phyloP scores from a whole-genome alignment of 2,329 filamentous ascomycete genomes.

The Daldinia sp. region DNA sequence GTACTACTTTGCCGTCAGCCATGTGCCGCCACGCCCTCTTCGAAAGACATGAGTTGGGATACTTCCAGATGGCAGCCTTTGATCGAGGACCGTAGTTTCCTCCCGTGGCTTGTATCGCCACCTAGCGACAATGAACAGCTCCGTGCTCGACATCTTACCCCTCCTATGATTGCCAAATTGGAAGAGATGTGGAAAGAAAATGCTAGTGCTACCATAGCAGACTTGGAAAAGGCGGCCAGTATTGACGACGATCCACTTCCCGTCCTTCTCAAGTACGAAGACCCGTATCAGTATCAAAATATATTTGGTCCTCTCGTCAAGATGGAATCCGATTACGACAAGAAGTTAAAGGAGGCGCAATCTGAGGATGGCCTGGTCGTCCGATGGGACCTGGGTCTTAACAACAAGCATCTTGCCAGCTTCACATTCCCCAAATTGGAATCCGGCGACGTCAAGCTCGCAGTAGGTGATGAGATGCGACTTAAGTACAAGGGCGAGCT shows the following conservation, averaged over 20 bases:
- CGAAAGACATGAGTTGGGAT: constrained; percentile 99
- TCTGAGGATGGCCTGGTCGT: constrained; percentile 96
- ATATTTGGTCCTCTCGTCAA: constrained; percentile 98
- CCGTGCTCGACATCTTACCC: constrained; percentile 90
- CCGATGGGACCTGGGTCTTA: constrained; percentile 93
- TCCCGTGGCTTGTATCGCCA: constrained; percentile 90
- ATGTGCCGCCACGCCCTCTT: constrained; percentile 92
- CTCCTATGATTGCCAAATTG: constrained; percentile 93
- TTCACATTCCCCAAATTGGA: constrained; percentile 98
- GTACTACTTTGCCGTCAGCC: constrained; percentile 96
- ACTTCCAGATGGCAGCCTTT: constrained; percentile 97
- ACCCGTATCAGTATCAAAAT: constrained; percentile 98
- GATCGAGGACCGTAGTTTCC: constrained; percentile 95
- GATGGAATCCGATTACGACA: constrained; percentile 99
- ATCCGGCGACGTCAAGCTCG: constrained; percentile 96
- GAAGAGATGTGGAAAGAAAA: constrained; percentile 99
- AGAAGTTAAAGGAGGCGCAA: constrained; percentile 97
- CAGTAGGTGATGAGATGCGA: constrained; percentile 98
- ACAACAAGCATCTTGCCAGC: constrained; percentile 96
- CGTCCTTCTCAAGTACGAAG: constrained; percentile 92
- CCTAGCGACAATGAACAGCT: constrained; percentile 96
- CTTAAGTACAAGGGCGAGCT: constrained; percentile 96
- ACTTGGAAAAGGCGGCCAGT: constrained; percentile 89
- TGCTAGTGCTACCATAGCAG: constrained; percentile 84
- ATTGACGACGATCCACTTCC: constrained; percentile 96